Evolutionary conservation across 2,329 filamentous ascomycete species (phyloP).

Genomic region (Rutstroemia sydowiana): DNA sequence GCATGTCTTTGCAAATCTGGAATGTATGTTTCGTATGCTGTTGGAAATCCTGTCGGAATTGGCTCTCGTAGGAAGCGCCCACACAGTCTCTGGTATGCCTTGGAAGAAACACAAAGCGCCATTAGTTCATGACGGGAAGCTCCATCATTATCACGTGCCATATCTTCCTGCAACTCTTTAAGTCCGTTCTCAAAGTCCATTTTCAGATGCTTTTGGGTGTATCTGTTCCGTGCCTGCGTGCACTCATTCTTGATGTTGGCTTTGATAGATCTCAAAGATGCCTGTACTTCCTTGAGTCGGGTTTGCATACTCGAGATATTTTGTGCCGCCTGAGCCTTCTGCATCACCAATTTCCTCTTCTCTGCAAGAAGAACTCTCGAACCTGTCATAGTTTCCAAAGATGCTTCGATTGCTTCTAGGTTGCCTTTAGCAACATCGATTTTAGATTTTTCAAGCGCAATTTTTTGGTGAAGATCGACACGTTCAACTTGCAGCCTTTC

Average conservation of each 20-base stretch:
- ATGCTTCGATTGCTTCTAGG: too few relatives aligned
- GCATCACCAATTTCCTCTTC: too few relatives aligned
- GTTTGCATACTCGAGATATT: too few relatives aligned
- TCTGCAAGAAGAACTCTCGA: too few relatives aligned
- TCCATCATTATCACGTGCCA: neutral
- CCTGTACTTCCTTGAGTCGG: too few relatives aligned
- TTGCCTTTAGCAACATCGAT: neutral
- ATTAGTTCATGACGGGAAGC: neutral
- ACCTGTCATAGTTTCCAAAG: too few relatives aligned
- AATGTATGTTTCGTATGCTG: neutral
- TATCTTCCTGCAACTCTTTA: neutral
- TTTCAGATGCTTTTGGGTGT: neutral
- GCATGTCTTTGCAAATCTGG: neutral
- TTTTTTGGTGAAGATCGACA: neutral
- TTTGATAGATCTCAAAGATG: neutral
- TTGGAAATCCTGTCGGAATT: neutral
- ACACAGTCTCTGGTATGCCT: neutral
- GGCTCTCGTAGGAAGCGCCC: neutral
- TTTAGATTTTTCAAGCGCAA: neutral
- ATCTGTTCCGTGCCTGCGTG: neutral
- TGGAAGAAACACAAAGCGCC: neutral
- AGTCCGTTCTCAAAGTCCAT: slow-evolving; percentile 1
- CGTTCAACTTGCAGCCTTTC: neutral
- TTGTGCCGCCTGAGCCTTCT: too few relatives aligned
- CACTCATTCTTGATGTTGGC: neutral